A percentile compares a stretch with the other conserved stretches of the same genome.
Evolutionary conservation across 306 rosid species (phyloP).

Genomic region (Cyamopsis tetragonoloba): DNA sequence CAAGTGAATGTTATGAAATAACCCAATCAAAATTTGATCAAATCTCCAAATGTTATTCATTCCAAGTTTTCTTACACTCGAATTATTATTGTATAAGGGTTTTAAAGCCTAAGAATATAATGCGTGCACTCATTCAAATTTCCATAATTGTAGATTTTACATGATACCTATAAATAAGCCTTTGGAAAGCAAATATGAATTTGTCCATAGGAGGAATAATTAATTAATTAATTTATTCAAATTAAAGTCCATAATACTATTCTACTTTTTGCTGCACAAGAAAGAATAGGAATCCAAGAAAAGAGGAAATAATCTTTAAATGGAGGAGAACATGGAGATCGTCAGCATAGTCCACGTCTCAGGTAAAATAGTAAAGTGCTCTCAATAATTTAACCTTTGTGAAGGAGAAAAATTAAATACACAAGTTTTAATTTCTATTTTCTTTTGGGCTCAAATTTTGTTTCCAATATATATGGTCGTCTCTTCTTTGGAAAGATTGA

Average conservation of each 20-base stretch:
- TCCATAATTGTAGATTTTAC: no score
- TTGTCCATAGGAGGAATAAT: background rate
- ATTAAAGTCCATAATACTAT: background rate
- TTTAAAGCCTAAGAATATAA: background rate
- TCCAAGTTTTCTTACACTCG: no score
- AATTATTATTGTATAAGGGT: no score
- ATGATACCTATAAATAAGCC: no score
- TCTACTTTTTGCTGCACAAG: conserved; percentile 38
- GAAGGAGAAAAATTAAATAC: conserved; percentile 25
- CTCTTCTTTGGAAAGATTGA: conserved; percentile 34
- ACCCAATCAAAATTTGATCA: background rate
- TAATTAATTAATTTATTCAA: background rate
- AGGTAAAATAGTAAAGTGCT: conserved; percentile 22
- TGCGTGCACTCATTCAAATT: background rate
- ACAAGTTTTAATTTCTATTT: background rate
- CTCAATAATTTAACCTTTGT: conserved; percentile 42
- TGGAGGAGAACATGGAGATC: conserved; percentile 29
- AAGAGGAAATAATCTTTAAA: conserved; percentile 27
- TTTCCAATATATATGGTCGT: background rate
- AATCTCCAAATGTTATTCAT: no score
- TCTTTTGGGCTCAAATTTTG: conserved; percentile 17
- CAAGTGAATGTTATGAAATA: no score
- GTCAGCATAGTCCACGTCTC: conserved; percentile 20
- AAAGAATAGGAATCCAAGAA: conserved; percentile 40
- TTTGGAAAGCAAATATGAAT: no score